A percentile compares a stretch with the other conserved stretches of the same genome.
These are phyloP conservation scores for Sporothrix protearum DNA, from an alignment of 2,329 filamentous ascomycete genomes.

Conservation along the genomic window DNA sequence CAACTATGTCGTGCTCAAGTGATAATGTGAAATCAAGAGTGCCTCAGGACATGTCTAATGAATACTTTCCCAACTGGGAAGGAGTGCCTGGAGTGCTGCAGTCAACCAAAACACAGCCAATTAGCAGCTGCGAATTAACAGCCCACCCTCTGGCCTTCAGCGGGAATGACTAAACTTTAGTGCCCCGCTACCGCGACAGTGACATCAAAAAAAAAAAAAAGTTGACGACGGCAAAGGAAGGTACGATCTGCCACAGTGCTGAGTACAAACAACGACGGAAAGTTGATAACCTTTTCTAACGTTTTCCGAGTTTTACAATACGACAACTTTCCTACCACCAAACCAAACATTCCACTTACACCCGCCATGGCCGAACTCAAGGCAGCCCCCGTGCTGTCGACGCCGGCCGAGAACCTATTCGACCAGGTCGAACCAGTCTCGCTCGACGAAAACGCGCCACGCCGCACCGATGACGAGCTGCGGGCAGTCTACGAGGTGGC, in stretches of 20 bases:
- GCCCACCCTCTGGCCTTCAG: not conserved
- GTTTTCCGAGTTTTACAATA: not conserved
- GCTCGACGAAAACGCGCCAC: constrained; percentile 33
- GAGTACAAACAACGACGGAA: constrained; percentile 9
- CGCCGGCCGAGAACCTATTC: constrained; percentile 58
- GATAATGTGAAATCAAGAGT: not conserved
- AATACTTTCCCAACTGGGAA: constrained; percentile 17
- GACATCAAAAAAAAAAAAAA: constrained; percentile 11
- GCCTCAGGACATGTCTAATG: not conserved
- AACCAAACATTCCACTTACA: not conserved
- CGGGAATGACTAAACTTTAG: constrained; percentile 19
- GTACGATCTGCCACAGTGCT: constrained; percentile 21
- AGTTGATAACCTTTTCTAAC: constrained; percentile 7
- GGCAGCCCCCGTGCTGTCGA: constrained; percentile 59
- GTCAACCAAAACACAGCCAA: constrained; percentile 8
- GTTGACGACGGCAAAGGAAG: not conserved
- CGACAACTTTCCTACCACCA: not conserved
- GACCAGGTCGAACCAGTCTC: constrained; percentile 46
- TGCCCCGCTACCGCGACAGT: constrained; percentile 18
- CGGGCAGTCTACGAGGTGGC: constrained; percentile 77
- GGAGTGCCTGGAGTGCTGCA: not conserved
- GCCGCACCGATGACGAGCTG: constrained; percentile 63
- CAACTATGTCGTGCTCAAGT: not conserved
- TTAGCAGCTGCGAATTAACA: constrained; percentile 19
- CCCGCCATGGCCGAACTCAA: constrained; percentile 47